Conservation (phyloP, 2,329 filamentous ascomycete species). For the Phialemonium atrogriseum region DNA sequence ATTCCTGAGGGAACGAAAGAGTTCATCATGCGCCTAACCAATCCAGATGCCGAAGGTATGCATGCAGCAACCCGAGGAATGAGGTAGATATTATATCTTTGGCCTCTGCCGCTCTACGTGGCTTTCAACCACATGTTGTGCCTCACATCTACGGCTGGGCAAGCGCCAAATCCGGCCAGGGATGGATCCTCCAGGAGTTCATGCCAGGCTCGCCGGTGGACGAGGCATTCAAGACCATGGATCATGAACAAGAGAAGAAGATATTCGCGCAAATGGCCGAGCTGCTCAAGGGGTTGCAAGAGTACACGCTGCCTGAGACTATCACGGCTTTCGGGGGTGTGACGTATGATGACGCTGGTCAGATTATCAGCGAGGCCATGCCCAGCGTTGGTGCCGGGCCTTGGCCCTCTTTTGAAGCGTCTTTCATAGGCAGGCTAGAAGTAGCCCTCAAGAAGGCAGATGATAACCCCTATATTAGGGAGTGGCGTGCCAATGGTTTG, state of each 20-base stretch:
- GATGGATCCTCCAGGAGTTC: constrained; percentile 19
- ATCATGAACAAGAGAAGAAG: constrained; percentile 13
- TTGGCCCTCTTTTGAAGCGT: constrained; percentile 19
- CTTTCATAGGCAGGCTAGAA: constrained; percentile 17
- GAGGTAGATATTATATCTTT: constrained; percentile 23
- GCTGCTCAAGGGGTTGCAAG: constrained; percentile 21
- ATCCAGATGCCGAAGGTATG: constrained; percentile 22
- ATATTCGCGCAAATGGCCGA: constrained; percentile 21
- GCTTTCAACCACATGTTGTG: constrained; percentile 18
- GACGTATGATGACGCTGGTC: constrained; percentile 20
- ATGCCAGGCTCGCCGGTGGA: constrained; percentile 20
- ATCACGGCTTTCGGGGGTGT: constrained; percentile 22
- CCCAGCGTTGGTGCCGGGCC: constrained; percentile 20
- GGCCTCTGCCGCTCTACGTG: constrained; percentile 16
- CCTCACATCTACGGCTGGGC: constrained; percentile 21
- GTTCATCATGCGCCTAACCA: constrained; percentile 24
- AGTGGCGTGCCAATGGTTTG: constrained; percentile 20
- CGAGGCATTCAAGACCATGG: constrained; percentile 17
- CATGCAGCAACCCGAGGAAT: constrained; percentile 16
- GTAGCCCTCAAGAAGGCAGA: constrained; percentile 17
- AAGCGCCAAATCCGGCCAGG: too few relatives aligned
- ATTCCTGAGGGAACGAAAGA: constrained; percentile 17
- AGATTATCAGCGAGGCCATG: constrained; percentile 22
- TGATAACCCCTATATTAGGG: constrained; percentile 17
- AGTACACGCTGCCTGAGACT: constrained; percentile 20